These are phyloP conservation scores for Fusarium humuli DNA, from an alignment of 2,329 filamentous ascomycete species.

Conservation along the genomic window DNA sequence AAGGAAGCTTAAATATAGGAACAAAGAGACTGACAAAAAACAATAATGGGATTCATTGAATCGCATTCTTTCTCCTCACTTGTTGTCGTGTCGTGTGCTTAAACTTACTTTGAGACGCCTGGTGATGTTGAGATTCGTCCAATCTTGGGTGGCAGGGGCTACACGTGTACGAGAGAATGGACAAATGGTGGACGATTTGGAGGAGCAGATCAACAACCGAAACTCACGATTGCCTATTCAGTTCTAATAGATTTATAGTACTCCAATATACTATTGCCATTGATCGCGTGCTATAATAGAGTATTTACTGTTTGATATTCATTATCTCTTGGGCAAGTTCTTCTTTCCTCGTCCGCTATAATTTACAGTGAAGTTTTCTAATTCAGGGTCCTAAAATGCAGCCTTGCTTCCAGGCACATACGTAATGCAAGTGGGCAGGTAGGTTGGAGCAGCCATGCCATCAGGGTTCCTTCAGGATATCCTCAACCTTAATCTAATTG, in stretches of 20 bases:
- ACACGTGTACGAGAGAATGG: slow-evolving; percentile 43
- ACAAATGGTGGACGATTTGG: slow-evolving; percentile 8
- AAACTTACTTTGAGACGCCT: slow-evolving; percentile 28
- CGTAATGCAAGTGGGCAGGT: slow-evolving; percentile 5
- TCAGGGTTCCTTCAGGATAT: slow-evolving; percentile 38
- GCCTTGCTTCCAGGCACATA: slow-evolving; percentile 13
- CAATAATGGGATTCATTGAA: neutral
- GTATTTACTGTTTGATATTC: neutral
- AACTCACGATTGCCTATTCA: neutral
- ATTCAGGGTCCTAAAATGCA: slow-evolving; percentile 27
- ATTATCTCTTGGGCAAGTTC: neutral
- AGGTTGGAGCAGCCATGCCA: slow-evolving; percentile 17
- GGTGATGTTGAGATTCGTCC: slow-evolving; percentile 34
- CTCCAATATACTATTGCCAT: neutral
- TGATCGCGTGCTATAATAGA: neutral
- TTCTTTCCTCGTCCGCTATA: neutral
- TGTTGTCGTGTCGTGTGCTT: slow-evolving; percentile 31
- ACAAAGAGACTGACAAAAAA: neutral
- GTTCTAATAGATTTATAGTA: neutral
- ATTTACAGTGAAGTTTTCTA: neutral
- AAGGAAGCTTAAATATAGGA: slow-evolving; percentile 18
- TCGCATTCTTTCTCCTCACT: slow-evolving; percentile 14
- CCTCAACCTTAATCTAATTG: neutral
- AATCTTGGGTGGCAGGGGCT: slow-evolving; percentile 42
- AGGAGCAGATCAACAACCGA: slow-evolving; percentile 1